Evolutionary conservation across 2,329 filamentous ascomycete species (phyloP).

Genomic region (Laburnicola sp.): DNA sequence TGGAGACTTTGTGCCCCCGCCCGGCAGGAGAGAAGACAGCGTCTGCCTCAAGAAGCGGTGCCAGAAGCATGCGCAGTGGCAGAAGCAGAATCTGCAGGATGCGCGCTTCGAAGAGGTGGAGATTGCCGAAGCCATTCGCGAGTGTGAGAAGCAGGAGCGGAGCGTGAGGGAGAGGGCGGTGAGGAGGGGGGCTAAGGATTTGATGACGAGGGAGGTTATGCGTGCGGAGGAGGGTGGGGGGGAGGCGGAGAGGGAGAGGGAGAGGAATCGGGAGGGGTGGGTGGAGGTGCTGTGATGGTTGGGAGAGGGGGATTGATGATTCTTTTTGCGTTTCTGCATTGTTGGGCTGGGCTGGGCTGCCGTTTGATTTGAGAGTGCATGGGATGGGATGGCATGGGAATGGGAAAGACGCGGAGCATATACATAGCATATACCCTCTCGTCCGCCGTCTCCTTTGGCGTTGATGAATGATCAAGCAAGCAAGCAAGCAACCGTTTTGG

Average conservation of each 20-base stretch:
- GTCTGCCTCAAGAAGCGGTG: constrained; percentile 54
- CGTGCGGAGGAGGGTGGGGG: constrained; percentile 10
- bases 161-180: constrained; percentile 50
- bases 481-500: too few relatives aligned
- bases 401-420: too few relatives aligned
- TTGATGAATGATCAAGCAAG: too few relatives aligned
- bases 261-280: constrained; percentile 42
- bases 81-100: constrained; percentile 53
- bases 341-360: too few relatives aligned
- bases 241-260: constrained; percentile 17
- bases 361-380: too few relatives aligned
- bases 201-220: constrained; percentile 35
- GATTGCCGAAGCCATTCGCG: constrained; percentile 50
- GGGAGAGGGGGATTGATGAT: too few relatives aligned
- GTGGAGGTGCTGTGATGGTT: constrained; percentile 30
- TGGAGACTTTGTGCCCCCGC: too few relatives aligned
- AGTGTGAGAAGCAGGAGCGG: constrained; percentile 52
- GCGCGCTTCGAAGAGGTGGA: constrained; percentile 52
- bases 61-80: constrained; percentile 53
- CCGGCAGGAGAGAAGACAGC: constrained; percentile 11
- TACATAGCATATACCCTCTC: too few relatives aligned
- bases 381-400: too few relatives aligned
- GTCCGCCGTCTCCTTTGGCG: too few relatives aligned
- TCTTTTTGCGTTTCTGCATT: too few relatives aligned
- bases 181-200: constrained; percentile 44